Conservation (phyloP, 345 rosid genomes). For the Conringia planisiliqua region DNA sequence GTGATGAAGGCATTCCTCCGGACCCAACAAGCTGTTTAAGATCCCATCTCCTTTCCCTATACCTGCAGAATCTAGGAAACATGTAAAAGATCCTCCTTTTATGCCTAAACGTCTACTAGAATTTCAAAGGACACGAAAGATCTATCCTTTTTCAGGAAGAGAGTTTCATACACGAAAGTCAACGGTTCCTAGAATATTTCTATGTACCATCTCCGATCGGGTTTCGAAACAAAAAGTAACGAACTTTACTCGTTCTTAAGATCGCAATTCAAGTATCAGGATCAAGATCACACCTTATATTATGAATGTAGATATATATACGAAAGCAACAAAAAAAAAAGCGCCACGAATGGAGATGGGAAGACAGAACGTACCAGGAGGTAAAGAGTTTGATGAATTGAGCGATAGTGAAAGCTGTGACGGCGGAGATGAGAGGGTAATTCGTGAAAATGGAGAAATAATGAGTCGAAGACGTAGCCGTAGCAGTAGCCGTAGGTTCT, state of each 20-base stretch:
- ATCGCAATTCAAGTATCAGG: background rate
- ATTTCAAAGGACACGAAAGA: background rate
- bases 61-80: constrained; percentile 42
- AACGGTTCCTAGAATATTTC: background rate
- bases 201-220: background rate
- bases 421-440: constrained; percentile 67
- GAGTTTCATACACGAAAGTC: background rate
- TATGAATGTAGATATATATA: background rate
- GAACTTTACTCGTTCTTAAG: background rate
- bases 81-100: background rate
- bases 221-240: background rate
- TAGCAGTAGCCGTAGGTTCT: constrained; percentile 19
- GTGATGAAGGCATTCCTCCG: constrained; percentile 98
- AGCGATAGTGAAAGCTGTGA: constrained; percentile 55
- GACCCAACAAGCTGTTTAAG: constrained; percentile 75
- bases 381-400: constrained; percentile 73
- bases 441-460: constrained; percentile 46
- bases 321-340: background rate
- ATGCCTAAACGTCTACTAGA: background rate
- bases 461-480: constrained; percentile 33
- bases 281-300: background rate
- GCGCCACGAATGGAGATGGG: background rate
- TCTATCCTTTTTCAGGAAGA: background rate
- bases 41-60: constrained; percentile 70
- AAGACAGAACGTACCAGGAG: constrained; percentile 50